These are phyloP conservation scores for Tagetes erecta DNA, from an alignment of 129 eudicot genomes.

Conservation along the genomic window DNA sequence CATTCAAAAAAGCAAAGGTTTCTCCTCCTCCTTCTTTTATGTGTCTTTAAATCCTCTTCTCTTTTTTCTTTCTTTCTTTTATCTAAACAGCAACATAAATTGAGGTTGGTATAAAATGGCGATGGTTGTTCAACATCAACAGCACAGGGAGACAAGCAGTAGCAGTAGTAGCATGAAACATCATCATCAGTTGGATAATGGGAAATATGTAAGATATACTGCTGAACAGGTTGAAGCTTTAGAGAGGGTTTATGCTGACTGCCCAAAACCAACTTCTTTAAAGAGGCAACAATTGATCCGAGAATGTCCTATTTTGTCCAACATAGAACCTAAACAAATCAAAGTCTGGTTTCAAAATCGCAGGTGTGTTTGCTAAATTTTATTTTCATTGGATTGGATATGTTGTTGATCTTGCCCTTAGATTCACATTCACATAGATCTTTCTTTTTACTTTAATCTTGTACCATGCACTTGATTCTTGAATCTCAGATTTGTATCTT, in stretches of 20 bases:
- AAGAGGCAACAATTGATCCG: constrained; percentile 82
- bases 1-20: constrained; percentile 33
- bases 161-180: constrained; percentile 64
- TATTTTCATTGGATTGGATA: not conserved
- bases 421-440: constrained; percentile 7
- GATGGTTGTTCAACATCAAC: constrained; percentile 66
- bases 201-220: constrained; percentile 85
- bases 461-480: constrained; percentile 22
- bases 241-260: constrained; percentile 82
- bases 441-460: constrained; percentile 19
- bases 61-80: not conserved
- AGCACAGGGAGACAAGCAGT: constrained; percentile 55
- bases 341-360: constrained; percentile 97
- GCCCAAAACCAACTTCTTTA: constrained; percentile 88
- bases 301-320: constrained; percentile 80
- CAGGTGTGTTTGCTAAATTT: constrained; percentile 41
- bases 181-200: constrained; percentile 74
- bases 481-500: constrained; percentile 16
- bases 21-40: constrained; percentile 27
- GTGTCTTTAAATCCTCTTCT: constrained; percentile 23
- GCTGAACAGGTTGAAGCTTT: constrained; percentile 92
- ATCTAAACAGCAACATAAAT: not conserved
- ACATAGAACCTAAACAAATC: constrained; percentile 91
- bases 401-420: constrained; percentile 4
- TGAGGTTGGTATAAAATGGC: constrained; percentile 53